phyloP scores from a whole-genome alignment of 208 protist genomes.

The Acanthamoeba healyi region DNA sequence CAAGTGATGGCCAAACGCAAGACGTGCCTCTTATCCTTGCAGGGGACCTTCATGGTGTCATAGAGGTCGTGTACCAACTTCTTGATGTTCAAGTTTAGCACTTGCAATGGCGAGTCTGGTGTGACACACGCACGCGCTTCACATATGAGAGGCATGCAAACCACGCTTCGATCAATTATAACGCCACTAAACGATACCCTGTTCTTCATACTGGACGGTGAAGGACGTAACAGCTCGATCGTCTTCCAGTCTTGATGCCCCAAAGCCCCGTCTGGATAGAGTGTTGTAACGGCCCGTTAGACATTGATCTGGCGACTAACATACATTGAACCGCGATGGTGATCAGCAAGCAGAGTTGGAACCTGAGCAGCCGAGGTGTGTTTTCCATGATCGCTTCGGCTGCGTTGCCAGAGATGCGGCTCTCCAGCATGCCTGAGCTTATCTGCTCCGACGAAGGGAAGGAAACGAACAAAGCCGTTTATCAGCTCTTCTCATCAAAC shows the following conservation, averaged over 20 bases:
- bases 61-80: conserved; percentile 28
- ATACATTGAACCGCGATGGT: too few species aligned
- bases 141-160: background rate
- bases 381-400: conserved; percentile 32
- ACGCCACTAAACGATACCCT: background rate
- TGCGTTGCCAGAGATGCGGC: background rate
- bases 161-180: too few species aligned
- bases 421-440: conserved; percentile 58
- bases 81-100: conserved; percentile 60
- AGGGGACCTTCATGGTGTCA: background rate
- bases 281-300: too few species aligned
- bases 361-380: background rate
- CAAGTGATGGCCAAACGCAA: background rate
- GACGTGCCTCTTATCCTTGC: background rate
- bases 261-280: background rate
- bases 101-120: conserved; percentile 19
- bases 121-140: background rate
- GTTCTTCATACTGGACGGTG: background rate
- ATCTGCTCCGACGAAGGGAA: background rate
- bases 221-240: background rate
- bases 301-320: too few species aligned
- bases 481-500: background rate
- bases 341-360: background rate
- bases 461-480: background rate
- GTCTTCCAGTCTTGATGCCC: background rate